Conservation (phyloP, 768 basidiomycete genomes). For the Collybiopsis luxurians region DNA sequence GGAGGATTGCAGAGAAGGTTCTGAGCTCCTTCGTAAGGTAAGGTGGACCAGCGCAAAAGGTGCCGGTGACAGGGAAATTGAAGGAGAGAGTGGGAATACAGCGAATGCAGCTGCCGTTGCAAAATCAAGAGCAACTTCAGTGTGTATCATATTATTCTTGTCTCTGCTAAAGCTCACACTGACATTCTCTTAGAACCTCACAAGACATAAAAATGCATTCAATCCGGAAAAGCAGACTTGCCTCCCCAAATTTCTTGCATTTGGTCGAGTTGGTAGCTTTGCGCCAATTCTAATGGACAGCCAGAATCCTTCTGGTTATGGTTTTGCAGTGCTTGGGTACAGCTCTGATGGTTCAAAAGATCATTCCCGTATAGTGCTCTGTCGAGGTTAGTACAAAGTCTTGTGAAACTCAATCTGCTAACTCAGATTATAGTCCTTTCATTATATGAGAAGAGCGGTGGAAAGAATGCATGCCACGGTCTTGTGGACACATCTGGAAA, state of each 20-base stretch:
- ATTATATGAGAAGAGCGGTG: slow-evolving; percentile 22
- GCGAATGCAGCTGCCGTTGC: slow-evolving; percentile 1
- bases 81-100: not conserved
- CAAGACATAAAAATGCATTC: not conserved
- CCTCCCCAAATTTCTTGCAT: not conserved
- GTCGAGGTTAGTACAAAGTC: too few relatives aligned
- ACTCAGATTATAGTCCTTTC: slow-evolving; percentile 18
- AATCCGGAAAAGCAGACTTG: not conserved
- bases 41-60: not conserved
- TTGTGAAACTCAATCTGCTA: too few relatives aligned
- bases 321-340: not conserved
- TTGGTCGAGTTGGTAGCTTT: too few relatives aligned
- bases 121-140: not conserved
- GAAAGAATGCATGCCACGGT: slow-evolving; percentile 24
- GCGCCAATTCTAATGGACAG: not conserved
- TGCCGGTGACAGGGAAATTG: not conserved
- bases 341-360: not conserved
- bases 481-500: slow-evolving; percentile 15
- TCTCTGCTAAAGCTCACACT: not conserved
- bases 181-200: not conserved
- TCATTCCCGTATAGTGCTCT: too few relatives aligned
- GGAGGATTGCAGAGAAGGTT: not conserved
- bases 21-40: not conserved
- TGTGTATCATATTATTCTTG: not conserved
- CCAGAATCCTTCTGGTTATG: not conserved